Percentiles rank a stretch among this genome's conserved stretches.
phyloP scores from a whole-genome alignment of 2,329 filamentous ascomycete genomes.

The Laburnicola sp. region DNA sequence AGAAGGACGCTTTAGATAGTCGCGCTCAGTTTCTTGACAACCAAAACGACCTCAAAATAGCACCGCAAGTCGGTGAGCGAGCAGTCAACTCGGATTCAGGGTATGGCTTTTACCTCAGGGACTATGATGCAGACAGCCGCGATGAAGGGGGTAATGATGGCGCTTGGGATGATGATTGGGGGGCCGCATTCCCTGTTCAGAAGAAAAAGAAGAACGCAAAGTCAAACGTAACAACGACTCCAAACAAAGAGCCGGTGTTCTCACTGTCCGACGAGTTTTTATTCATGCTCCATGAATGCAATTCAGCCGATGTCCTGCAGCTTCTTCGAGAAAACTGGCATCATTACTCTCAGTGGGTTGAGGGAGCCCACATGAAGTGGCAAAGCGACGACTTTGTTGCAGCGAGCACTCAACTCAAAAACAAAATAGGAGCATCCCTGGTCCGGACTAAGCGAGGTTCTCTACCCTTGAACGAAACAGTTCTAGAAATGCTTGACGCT shows the following conservation, averaged over 20 bases:
- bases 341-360: not conserved
- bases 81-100: no score
- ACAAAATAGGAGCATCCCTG: not conserved
- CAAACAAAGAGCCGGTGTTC: not conserved
- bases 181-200: no score
- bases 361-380: not conserved
- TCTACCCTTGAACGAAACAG: not conserved
- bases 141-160: no score
- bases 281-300: conserved; percentile 1
- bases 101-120: no score
- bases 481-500: not conserved
- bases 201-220: no score
- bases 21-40: no score
- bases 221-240: no score
- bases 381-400: not conserved
- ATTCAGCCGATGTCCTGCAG: not conserved
- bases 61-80: no score
- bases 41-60: no score
- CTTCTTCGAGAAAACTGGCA: conserved; percentile 1
- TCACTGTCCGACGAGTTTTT: not conserved
- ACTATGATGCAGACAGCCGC: no score
- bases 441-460: not conserved
- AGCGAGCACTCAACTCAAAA: not conserved
- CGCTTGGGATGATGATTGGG: no score
- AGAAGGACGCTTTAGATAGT: no score